A percentile compares a stretch with the other conserved stretches of the same genome.
phyloP scores from a whole-genome alignment of 129 eudicot species.

The Lactuca sativa region DNA sequence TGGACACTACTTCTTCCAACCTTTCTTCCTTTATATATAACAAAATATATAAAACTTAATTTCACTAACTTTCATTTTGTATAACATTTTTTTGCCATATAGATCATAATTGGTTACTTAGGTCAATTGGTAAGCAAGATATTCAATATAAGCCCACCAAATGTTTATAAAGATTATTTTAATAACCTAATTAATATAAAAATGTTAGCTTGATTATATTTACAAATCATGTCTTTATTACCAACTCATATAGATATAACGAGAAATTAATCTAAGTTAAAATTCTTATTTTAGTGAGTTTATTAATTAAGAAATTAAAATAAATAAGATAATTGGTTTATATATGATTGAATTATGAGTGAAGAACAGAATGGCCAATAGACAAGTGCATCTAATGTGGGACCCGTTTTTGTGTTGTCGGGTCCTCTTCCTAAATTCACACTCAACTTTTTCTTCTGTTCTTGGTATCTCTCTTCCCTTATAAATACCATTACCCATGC shows the following conservation, averaged over 20 bases:
- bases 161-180: too few relatives aligned
- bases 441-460: slow-evolving; percentile 37
- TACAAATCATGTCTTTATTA: neutral
- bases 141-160: too few relatives aligned
- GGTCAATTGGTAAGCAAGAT: too few relatives aligned
- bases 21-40: neutral
- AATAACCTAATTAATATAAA: too few relatives aligned
- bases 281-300: too few relatives aligned
- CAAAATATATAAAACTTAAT: too few relatives aligned
- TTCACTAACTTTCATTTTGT: neutral
- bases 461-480: slow-evolving; percentile 55
- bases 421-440: slow-evolving; percentile 57
- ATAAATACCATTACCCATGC: slow-evolving; percentile 73
- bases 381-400: slow-evolving; percentile 69
- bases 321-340: neutral
- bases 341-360: slow-evolving; percentile 2
- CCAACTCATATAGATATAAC: too few relatives aligned
- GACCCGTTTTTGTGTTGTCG: slow-evolving; percentile 48
- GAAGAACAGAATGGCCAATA: slow-evolving; percentile 37
- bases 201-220: neutral
- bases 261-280: too few relatives aligned
- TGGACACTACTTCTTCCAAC: slow-evolving; percentile 32
- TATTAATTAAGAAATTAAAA: too few relatives aligned
- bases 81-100: too few relatives aligned
- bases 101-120: too few relatives aligned